These are phyloP conservation scores for Suhomyces taliae DNA, from an alignment of 1,139 yeast genomes.

Conservation along the genomic window DNA sequence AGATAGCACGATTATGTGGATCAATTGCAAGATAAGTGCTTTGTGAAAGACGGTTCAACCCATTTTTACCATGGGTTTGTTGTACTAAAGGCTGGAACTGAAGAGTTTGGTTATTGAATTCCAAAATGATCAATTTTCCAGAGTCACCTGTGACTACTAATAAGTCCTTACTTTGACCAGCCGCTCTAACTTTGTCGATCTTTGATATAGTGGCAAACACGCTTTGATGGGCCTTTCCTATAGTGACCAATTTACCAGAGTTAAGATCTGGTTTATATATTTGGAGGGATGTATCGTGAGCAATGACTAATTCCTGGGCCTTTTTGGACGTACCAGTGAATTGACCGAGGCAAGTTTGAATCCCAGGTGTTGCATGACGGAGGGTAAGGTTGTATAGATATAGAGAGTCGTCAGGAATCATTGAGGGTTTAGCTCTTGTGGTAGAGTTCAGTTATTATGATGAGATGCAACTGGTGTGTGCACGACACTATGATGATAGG, in stretches of 20 bases:
- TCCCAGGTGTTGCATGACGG: slow-evolving; percentile 53
- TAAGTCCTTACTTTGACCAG: slow-evolving; percentile 56
- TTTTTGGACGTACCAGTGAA: slow-evolving; percentile 53
- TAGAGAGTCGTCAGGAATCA: slow-evolving; percentile 35
- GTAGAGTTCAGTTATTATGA: not conserved
- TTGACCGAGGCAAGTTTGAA: slow-evolving; percentile 61
- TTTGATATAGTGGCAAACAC: slow-evolving; percentile 60
- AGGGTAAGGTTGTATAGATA: slow-evolving; percentile 70
- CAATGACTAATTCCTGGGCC: slow-evolving; percentile 65
- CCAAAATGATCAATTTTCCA: slow-evolving; percentile 65
- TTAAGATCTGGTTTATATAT: slow-evolving; percentile 53
- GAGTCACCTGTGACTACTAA: slow-evolving; percentile 79
- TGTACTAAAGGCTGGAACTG: slow-evolving; percentile 52
- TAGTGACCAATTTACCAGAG: slow-evolving; percentile 52
- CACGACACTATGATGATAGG: not conserved
- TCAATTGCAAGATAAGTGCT: slow-evolving; percentile 77
- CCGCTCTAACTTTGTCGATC: slow-evolving; percentile 50
- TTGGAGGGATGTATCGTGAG: slow-evolving; percentile 54
- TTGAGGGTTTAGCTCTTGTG: not conserved
- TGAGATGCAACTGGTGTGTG: not conserved
- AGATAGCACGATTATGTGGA: slow-evolving; percentile 67
- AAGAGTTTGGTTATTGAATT: slow-evolving; percentile 39
- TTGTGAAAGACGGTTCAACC: slow-evolving; percentile 72
- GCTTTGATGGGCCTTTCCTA: slow-evolving; percentile 15
- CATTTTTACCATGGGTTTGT: slow-evolving; percentile 75